Evolutionary conservation across 768 basidiomycete genomes (phyloP), one percentile per base, ranked within the genome.

Genomic region (Lyophyllum decastes): DNA sequence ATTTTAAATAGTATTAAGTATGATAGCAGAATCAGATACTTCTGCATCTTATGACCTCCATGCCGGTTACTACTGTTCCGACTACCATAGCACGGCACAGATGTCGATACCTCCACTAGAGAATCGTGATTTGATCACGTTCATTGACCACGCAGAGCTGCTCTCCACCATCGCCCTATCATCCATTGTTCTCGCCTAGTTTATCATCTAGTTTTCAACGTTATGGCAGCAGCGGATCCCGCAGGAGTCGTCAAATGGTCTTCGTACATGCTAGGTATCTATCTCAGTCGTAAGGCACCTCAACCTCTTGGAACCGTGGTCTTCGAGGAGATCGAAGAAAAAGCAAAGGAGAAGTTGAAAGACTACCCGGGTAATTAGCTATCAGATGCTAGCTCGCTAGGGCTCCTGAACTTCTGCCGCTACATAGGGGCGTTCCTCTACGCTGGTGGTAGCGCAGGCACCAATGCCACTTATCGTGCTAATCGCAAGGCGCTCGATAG

Each of bases 391-490:
- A 43, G 8, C n/a, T 16, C 7, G 10, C 10, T 12, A 45, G 44
- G 19, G 21, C 5, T 41, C 2, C 40, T 41, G 46, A 27, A 25
- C 14, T 47, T 14, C 5, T 27, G 46, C 25, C 17, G 11, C 19
- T 45, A 21, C 44, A 12, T 43, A 78, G 90, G 85, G 55, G 72
- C 89, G 9, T 95, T 87, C 73, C 77, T 84, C 73, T 95, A 93
- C 65, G 86, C 87, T 2, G 82, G 82, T 55, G 90, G 90, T 41
- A 90, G 84, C 60, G 92, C 93, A 10, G 94, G 93, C 0, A 81
- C 83, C 2, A 77, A 78, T 54, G 75, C 80, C 26, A 95, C 94
- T 1, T 82, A 89, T 67, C 75, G 68, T 10, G 84, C 82, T 49
- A 95, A 95, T 65, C 77, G 77, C 33, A 78, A 73, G 40, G 87